Conservation (phyloP, 1,139 yeast genomes). For the Starmera stellimalicola region DNA sequence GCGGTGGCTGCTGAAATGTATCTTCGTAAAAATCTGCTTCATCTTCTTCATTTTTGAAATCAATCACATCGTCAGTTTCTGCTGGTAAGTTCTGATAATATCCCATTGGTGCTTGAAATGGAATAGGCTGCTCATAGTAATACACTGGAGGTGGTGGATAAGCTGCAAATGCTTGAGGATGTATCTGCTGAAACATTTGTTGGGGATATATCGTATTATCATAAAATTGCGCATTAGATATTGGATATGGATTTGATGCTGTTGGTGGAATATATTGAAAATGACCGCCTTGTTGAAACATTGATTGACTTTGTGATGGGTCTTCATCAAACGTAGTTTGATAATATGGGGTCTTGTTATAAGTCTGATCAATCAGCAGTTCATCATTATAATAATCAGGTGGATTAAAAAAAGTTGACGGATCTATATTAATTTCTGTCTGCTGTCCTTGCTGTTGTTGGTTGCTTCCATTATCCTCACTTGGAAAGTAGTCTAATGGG, state of each 20-base stretch:
- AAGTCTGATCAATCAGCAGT: slow-evolving; percentile 39
- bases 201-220: slow-evolving; percentile 8
- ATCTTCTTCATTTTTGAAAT: slow-evolving; percentile 6
- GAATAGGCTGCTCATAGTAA: slow-evolving; percentile 16
- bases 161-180: slow-evolving; percentile 5
- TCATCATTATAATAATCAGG: slow-evolving; percentile 33
- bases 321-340: slow-evolving; percentile 12
- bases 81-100: no score
- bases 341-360: slow-evolving; percentile 25
- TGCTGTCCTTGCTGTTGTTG: slow-evolving; percentile 1
- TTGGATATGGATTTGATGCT: slow-evolving; percentile 14
- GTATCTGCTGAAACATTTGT: slow-evolving; percentile 12
- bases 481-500: slow-evolving; percentile 55
- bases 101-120: not conserved
- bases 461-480: slow-evolving; percentile 18
- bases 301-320: no score
- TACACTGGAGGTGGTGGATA: slow-evolving; percentile 12
- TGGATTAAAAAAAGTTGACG: slow-evolving; percentile 16
- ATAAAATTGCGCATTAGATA: slow-evolving; percentile 24
- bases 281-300: slow-evolving; percentile 3
- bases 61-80: no score
- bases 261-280: slow-evolving; percentile 2
- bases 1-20: slow-evolving; percentile 8
- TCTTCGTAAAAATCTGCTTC: not conserved
- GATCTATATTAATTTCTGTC: slow-evolving; percentile 18